Conservation (phyloP, 805 yeast genomes). For the Candida succiphila region DNA sequence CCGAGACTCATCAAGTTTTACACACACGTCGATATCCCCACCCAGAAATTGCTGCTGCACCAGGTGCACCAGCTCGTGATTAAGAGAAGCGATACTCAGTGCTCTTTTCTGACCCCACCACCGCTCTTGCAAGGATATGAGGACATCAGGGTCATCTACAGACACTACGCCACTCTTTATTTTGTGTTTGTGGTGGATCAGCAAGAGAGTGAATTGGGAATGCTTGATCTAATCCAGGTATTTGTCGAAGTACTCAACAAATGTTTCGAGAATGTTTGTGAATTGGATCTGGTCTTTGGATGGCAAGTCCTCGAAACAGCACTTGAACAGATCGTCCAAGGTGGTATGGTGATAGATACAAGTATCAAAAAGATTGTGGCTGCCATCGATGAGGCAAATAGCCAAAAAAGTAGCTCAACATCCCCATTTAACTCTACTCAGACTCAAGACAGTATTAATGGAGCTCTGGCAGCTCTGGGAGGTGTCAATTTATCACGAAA, state of each 20-base stretch:
- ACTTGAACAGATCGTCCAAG: slow-evolving; percentile 85
- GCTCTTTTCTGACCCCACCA: slow-evolving; percentile 87
- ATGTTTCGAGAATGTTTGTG: slow-evolving; percentile 92
- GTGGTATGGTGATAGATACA: slow-evolving; percentile 97
- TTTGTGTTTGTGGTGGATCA: slow-evolving; percentile 94
- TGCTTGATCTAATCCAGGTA: slow-evolving; percentile 87
- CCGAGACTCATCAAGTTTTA: slow-evolving; percentile 89
- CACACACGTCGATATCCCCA: slow-evolving; percentile 78
- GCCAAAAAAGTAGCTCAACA: slow-evolving; percentile 28
- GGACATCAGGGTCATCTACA: slow-evolving; percentile 79
- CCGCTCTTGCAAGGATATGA: slow-evolving; percentile 57
- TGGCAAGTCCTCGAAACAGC: slow-evolving; percentile 96
- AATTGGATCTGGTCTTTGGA: slow-evolving; percentile 92
- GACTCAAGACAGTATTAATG: slow-evolving; percentile 6
- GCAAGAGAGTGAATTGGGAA: slow-evolving; percentile 91
- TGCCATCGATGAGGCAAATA: slow-evolving; percentile 67
- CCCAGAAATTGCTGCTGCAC: slow-evolving; percentile 69
- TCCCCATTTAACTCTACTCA: slow-evolving; percentile 2
- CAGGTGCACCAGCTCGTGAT: slow-evolving; percentile 77
- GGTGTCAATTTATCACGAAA: slow-evolving; percentile 13
- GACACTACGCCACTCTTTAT: slow-evolving; percentile 92
- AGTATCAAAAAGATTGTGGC: slow-evolving; percentile 72
- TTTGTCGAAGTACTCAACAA: slow-evolving; percentile 91
- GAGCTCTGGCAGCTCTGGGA: slow-evolving; percentile 14
- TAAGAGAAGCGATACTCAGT: slow-evolving; percentile 62